Base-by-base conservation (phyloP, 345 rosid genomes). In the Hibiscus trionum region DNA sequence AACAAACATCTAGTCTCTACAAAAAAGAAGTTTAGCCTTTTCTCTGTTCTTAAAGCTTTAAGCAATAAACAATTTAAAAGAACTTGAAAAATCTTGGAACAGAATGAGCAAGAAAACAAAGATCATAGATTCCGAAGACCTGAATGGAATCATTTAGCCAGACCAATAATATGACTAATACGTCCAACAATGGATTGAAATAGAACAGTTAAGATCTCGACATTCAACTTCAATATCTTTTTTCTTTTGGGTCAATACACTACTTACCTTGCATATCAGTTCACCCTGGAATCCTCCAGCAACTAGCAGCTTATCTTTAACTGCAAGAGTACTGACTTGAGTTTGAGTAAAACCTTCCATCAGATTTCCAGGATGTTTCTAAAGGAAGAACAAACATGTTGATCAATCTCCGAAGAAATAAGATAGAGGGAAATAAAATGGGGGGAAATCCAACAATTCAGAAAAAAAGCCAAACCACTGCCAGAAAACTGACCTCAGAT, bases 251-350 rank as follows among this genome's bases (percentile, higher is more conserved):
- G 26, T 53, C 29, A 58, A 24, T 11, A 14, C 27, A 1, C 1
- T 61, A 62, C 76, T 66, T 74, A 88, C 93, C 93, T 88, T 90
- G 83, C 91, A 90, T 72, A 90, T 88, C 27, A 90, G 82, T 65
- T 90, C 96, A 73, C 96, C 96, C 74, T 86, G 96, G 80, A 90
- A 90, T 26, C 96, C 96, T 26, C 96, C 96, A 61, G 93, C 96
- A 71, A 88, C 89, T 56, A 90, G 80, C 79, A 88, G 81, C 29
- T 83, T 85, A 75, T 90, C 96, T 71, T 83, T 86, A 14, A 90
- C 96, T 15, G 96, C 89, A 75, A 90, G 87, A 3, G 96, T 88
- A 74, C 96, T 88, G 65, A 90, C 89, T 90, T 86, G 93, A 47
- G 90, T 88, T 80, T 83, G 88, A 0, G 88, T 76, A 84, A 90